phyloP scores from a whole-genome alignment of 306 rosid genomes.

The Lathyrus sativus region DNA sequence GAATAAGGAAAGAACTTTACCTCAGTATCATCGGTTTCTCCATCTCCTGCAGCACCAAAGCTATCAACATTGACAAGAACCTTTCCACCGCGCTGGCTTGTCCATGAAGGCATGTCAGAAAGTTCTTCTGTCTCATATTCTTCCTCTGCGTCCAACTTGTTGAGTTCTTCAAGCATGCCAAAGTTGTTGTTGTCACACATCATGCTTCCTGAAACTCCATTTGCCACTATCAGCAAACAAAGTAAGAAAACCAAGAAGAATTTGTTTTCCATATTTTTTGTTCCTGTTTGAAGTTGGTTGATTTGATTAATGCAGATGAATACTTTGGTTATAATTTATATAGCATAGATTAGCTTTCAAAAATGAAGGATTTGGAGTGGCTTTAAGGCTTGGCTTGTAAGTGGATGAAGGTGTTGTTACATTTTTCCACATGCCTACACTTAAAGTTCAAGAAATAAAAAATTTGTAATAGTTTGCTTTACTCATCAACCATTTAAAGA shows the following conservation, averaged over 20 bases:
- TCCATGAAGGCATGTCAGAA: constrained; percentile 70
- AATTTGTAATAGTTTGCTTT: constrained; percentile 75
- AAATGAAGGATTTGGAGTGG: constrained; percentile 60
- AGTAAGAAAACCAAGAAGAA: constrained; percentile 53
- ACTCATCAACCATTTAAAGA: constrained; percentile 78
- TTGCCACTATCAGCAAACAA: constrained; percentile 55
- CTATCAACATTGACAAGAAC: constrained; percentile 93
- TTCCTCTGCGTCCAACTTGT: constrained; percentile 55
- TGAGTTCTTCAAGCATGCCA: constrained; percentile 57
- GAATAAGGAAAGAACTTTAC: constrained; percentile 42
- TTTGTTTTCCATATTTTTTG: constrained; percentile 59
- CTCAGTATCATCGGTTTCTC: constrained; percentile 86
- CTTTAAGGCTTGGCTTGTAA: constrained; percentile 97
- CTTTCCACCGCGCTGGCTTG: constrained; percentile 75
- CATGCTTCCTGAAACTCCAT: constrained; percentile 64
- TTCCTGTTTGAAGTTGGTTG: constrained; percentile 40
- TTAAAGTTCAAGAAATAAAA: constrained; percentile 81
- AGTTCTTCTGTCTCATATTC: constrained; percentile 51
- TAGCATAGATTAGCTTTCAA: constrained; percentile 53
- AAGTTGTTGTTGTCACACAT: constrained; percentile 47
- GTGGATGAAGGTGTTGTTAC: constrained; percentile 78
- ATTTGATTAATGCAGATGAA: constrained; percentile 65
- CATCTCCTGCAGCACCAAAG: constrained; percentile 84
- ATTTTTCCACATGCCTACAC: constrained; percentile 82
- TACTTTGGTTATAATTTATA: constrained; percentile 72